Conservation (phyloP, 768 basidiomycete species). For the Flagelloscypha sp. region DNA sequence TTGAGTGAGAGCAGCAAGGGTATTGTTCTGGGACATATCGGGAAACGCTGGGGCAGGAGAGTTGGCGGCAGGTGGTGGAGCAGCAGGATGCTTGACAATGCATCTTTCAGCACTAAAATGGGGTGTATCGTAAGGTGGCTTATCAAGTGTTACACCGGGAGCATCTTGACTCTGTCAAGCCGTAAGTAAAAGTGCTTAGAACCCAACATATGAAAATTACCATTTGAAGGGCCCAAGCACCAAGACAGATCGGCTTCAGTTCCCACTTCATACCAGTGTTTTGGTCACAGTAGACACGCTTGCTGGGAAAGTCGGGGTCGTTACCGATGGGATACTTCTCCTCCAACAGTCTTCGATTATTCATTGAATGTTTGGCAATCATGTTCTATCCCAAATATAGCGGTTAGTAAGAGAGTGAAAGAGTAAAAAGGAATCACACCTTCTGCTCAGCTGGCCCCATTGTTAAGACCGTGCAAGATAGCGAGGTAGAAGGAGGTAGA, state of each 20-base stretch:
- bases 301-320: not conserved
- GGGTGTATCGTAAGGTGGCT: not conserved
- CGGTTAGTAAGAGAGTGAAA: too few species aligned
- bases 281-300: not conserved
- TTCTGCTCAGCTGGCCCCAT: too few species aligned
- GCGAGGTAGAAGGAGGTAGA: too few species aligned
- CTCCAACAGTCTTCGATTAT: too few species aligned
- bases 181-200: not conserved
- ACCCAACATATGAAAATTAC: not conserved
- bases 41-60: too few species aligned
- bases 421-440: too few species aligned
- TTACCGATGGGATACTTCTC: conserved; percentile 2
- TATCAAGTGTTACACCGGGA: not conserved
- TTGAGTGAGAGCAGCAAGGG: too few species aligned
- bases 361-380: too few species aligned
- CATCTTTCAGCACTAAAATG: not conserved
- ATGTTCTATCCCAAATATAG: too few species aligned
- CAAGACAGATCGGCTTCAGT: not conserved
- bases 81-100: not conserved
- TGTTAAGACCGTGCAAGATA: too few species aligned
- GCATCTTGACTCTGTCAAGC: not conserved
- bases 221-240: not conserved
- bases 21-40: too few species aligned
- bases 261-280: not conserved
- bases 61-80: not conserved